phyloP scores from a whole-genome alignment of 192 early-diverging fungal genomes.

The Gamsiella multidivaricata region DNA sequence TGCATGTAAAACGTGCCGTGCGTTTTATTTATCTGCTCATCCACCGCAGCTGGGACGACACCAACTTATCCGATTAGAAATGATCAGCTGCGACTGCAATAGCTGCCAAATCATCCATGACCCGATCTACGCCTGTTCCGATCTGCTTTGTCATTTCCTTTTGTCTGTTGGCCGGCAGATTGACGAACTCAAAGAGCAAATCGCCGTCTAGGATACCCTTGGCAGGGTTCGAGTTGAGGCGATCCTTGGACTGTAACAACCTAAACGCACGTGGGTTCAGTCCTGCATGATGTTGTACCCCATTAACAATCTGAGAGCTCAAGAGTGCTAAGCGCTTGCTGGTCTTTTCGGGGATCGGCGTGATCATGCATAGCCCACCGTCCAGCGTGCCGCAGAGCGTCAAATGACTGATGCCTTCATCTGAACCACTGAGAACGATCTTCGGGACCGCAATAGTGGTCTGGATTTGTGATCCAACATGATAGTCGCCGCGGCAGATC shows the following conservation, averaged over 20 bases:
- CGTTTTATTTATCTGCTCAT: not conserved
- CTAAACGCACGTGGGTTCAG: conserved; percentile 94
- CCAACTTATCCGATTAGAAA: conserved; percentile 62
- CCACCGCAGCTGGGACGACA: not conserved
- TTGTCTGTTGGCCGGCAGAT: conserved; percentile 75
- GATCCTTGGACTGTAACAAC: conserved; percentile 67
- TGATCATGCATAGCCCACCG: conserved; percentile 73
- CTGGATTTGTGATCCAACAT: conserved; percentile 81
- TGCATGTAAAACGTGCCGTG: not conserved
- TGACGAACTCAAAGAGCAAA: conserved; percentile 77
- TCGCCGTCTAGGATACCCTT: conserved; percentile 89
- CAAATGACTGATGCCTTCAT: conserved; percentile 44
- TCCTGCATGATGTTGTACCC: conserved; percentile 84
- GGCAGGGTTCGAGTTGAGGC: conserved; percentile 77
- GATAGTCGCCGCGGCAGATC: conserved; percentile 89
- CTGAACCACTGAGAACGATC: conserved; percentile 44
- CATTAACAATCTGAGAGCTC: conserved; percentile 86
- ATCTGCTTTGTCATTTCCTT: conserved; percentile 90
- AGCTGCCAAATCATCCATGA: conserved; percentile 85
- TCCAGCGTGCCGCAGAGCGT: conserved; percentile 70
- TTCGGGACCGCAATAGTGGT: conserved; percentile 67
- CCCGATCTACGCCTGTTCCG: conserved; percentile 83
- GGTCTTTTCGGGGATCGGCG: conserved; percentile 89
- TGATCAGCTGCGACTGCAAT: conserved; percentile 73
- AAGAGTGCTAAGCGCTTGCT: conserved; percentile 91